A percentile compares a stretch with the other conserved stretches of the same genome.
Evolutionary conservation across 2,329 filamentous ascomycete species (phyloP).

Genomic region (Cladobotryum mycophilum): DNA sequence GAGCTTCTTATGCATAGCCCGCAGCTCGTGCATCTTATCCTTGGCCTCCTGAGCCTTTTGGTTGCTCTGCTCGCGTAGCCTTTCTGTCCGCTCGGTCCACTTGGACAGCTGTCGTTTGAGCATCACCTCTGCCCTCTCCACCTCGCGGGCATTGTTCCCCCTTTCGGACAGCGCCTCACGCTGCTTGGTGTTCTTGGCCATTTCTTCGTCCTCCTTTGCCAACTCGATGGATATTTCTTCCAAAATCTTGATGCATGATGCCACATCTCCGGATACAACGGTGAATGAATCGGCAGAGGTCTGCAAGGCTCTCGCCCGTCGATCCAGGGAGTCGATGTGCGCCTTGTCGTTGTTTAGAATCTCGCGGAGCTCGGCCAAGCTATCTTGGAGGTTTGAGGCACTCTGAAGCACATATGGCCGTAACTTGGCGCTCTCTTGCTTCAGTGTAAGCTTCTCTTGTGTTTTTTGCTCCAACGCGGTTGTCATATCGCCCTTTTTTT

Average conservation of each 20-base stretch:
- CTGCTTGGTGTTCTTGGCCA: constrained; percentile 71
- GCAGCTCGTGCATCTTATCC: constrained; percentile 83
- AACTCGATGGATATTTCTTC: constrained; percentile 83
- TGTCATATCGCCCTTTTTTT: constrained; percentile 71
- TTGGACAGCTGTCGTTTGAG: constrained; percentile 78
- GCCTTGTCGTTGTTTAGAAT: constrained; percentile 71
- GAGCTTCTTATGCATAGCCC: constrained; percentile 70
- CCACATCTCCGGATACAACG: constrained; percentile 77
- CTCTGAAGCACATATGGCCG: constrained; percentile 89
- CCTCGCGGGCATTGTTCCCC: constrained; percentile 82
- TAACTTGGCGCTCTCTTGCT: constrained; percentile 83
- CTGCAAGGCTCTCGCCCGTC: constrained; percentile 80
- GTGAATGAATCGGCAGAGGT: constrained; percentile 87
- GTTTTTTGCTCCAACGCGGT: constrained; percentile 65
- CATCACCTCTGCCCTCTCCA: constrained; percentile 80
- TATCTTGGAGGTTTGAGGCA: constrained; percentile 73
- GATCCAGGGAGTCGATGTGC: constrained; percentile 82
- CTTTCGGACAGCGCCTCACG: constrained; percentile 82
- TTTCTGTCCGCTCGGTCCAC: constrained; percentile 81
- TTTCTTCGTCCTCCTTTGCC: constrained; percentile 85
- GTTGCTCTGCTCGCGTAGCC: constrained; percentile 71
- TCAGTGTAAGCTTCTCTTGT: constrained; percentile 60
- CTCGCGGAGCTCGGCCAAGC: constrained; percentile 73
- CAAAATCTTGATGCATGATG: constrained; percentile 79
- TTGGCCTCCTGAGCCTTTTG: constrained; percentile 77